Evolutionary conservation across 1,284 basidiomycete genomes (phyloP).

Genomic region (Psilocybe mexicana): DNA sequence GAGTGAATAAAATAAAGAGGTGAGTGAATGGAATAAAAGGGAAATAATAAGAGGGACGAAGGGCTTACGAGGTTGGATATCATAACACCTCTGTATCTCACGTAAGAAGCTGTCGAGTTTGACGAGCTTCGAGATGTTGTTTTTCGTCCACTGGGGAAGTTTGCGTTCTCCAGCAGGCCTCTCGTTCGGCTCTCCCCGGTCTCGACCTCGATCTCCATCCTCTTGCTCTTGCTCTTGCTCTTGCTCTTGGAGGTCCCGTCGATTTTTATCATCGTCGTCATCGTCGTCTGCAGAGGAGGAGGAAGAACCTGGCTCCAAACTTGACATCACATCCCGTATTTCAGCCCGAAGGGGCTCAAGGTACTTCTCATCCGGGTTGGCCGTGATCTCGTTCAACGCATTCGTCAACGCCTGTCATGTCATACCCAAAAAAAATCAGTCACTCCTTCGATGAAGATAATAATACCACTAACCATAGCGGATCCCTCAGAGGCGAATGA

Average conservation of each 20-base stretch:
- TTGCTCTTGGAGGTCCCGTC: too few species aligned
- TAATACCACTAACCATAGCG: constrained; percentile 15
- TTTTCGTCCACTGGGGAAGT: constrained; percentile 38
- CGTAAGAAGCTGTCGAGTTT: constrained; percentile 53
- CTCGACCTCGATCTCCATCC: too few species aligned
- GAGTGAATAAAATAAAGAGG: too few species aligned
- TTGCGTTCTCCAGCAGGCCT: constrained; percentile 27
- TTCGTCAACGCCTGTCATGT: constrained; percentile 25
- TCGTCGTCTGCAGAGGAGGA: not conserved
- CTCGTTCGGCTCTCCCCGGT: constrained; percentile 14
- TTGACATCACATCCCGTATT: constrained; percentile 27
- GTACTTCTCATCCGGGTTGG: constrained; percentile 35
- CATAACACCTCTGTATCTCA: constrained; percentile 42
- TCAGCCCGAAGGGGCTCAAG: constrained; percentile 46
- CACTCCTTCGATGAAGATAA: not conserved
- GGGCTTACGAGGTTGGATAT: constrained; percentile 28
- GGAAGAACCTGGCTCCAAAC: not conserved
- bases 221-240: too few species aligned
- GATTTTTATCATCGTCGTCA: constrained; percentile 41
- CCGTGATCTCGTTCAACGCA: constrained; percentile 42
- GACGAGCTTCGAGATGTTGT: constrained; percentile 41
- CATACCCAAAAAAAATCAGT: not conserved
- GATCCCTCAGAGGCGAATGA: constrained; percentile 25
- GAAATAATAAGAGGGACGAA: not conserved
- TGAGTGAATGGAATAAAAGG: not conserved